These are phyloP conservation scores for Tilletia indica DNA, from an alignment of 1,284 basidiomycete genomes.

Conservation along the genomic window DNA sequence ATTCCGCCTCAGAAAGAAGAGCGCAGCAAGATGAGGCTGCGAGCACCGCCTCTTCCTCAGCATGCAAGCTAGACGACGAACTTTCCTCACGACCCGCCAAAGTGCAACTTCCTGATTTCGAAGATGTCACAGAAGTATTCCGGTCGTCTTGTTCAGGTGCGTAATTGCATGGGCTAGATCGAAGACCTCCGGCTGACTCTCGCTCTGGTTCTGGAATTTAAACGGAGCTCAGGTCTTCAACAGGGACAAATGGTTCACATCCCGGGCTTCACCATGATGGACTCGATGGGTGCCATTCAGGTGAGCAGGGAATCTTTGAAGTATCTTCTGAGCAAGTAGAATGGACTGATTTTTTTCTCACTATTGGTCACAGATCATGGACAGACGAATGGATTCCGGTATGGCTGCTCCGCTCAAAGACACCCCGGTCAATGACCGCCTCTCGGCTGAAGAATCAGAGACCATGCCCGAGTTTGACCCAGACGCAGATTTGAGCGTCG, in stretches of 20 bases:
- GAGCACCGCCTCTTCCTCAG: no score
- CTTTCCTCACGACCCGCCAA: background rate
- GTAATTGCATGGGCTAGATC: background rate
- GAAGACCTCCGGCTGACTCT: background rate
- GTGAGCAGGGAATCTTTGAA: slow-evolving; percentile 56
- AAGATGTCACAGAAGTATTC: slow-evolving; percentile 29
- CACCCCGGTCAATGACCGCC: slow-evolving; percentile 53
- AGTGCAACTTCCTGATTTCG: slow-evolving; percentile 16
- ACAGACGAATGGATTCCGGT: slow-evolving; percentile 83
- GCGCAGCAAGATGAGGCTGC: no score
- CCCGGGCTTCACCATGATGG: slow-evolving; percentile 70
- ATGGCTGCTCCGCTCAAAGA: slow-evolving; percentile 58
- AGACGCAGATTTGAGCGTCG: slow-evolving; percentile 64
- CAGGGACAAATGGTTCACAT: slow-evolving; percentile 69
- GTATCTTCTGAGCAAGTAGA: background rate
- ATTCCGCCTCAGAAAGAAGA: no score
- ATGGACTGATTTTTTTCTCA: background rate
- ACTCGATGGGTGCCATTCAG: slow-evolving; percentile 86
- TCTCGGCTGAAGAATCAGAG: slow-evolving; percentile 58
- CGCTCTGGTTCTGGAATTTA: background rate
- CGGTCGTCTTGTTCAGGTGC: slow-evolving; percentile 23
- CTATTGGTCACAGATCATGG: slow-evolving; percentile 68
- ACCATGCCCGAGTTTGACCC: slow-evolving; percentile 64
- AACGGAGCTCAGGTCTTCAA: slow-evolving; percentile 65
- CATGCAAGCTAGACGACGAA: no score